Conservation (phyloP, 768 basidiomycete species). For the Agaricus blazei region DNA sequence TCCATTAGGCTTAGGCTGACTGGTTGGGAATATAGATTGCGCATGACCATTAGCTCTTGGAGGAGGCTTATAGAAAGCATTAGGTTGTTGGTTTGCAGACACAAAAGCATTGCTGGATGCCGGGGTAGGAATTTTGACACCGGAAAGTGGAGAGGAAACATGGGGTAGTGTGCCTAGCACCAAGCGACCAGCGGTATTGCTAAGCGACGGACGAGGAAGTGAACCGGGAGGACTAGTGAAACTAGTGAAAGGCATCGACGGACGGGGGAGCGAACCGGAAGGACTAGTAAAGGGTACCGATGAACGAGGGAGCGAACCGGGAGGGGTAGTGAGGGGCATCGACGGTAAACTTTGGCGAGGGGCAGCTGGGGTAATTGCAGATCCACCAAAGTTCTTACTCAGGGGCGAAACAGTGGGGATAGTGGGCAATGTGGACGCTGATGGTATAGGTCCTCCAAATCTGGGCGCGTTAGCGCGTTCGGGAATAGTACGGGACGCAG, state of each 20-base stretch:
- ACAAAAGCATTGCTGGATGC: conserved; percentile 28
- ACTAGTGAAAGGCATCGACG: not conserved
- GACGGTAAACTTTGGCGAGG: conserved; percentile 26
- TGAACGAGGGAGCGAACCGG: conserved; percentile 12
- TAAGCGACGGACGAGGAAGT: conserved; percentile 17
- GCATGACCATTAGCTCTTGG: conserved; percentile 34
- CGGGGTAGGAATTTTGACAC: conserved; percentile 20
- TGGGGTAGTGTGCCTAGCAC: conserved; percentile 15
- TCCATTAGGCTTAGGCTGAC: conserved; percentile 11
- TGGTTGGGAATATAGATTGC: conserved; percentile 25
- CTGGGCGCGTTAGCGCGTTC: conserved; percentile 29
- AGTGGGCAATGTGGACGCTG: conserved; percentile 15
- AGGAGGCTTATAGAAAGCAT: conserved; percentile 55
- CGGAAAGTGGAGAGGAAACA: conserved; percentile 24
- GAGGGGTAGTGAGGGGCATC: not conserved
- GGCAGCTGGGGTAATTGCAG: not conserved
- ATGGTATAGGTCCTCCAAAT: conserved; percentile 26
- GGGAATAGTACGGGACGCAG: conserved; percentile 18
- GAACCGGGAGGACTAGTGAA: conserved; percentile 6
- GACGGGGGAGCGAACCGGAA: not conserved
- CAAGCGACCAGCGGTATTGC: conserved; percentile 23
- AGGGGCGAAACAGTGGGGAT: conserved; percentile 10
- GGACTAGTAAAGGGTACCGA: conserved; percentile 10
- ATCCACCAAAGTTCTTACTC: not conserved
- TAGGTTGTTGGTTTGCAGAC: conserved; percentile 48